Evolutionary conservation across 352 stramenopile species (phyloP).

Genomic region (Phytophthora agathidicida): DNA sequence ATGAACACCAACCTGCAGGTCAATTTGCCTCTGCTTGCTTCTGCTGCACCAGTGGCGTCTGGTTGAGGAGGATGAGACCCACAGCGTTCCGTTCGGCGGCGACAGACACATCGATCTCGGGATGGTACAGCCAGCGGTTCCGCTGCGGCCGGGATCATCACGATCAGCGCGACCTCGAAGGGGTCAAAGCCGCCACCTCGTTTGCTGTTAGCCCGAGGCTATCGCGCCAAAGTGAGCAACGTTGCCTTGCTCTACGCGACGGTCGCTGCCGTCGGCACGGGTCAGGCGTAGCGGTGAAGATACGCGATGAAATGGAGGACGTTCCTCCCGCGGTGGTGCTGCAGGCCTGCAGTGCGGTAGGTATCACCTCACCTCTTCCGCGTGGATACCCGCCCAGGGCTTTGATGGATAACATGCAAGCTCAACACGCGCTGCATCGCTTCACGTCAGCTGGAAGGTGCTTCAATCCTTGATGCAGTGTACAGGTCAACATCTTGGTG

Average conservation of each 20-base stretch:
- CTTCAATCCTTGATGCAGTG: too few relatives aligned
- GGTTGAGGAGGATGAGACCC: slow-evolving; percentile 5
- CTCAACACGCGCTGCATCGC: not conserved
- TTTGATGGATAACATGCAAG: too few relatives aligned
- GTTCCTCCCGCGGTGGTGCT: too few relatives aligned
- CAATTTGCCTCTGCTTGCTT: slow-evolving; percentile 10
- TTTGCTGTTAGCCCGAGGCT: slow-evolving; percentile 6
- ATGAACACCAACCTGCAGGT: slow-evolving; percentile 27
- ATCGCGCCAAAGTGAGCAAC: slow-evolving; percentile 7
- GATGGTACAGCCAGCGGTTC: slow-evolving; percentile 10
- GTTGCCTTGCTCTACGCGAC: slow-evolving; percentile 2
- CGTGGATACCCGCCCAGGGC: too few relatives aligned
- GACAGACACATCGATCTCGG: slow-evolving; percentile 13
- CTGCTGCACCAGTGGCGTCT: not conserved
- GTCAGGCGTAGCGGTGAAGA: slow-evolving; percentile 2
- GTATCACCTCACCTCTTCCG: too few relatives aligned
- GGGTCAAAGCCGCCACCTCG: not conserved
- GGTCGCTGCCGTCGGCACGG: slow-evolving; percentile 6
- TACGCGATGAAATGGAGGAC: not conserved
- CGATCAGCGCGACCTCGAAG: slow-evolving; percentile 2
- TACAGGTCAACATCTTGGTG: too few relatives aligned
- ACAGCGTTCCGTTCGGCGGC: slow-evolving; percentile 7
- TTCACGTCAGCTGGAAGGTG: slow-evolving; percentile 6
- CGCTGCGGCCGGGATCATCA: slow-evolving; percentile 9
- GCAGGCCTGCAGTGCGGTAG: too few relatives aligned